Evolutionary conservation across 495 filamentous ascomycete genomes (phyloP).

Genomic region (Neurospora tetraspora): DNA sequence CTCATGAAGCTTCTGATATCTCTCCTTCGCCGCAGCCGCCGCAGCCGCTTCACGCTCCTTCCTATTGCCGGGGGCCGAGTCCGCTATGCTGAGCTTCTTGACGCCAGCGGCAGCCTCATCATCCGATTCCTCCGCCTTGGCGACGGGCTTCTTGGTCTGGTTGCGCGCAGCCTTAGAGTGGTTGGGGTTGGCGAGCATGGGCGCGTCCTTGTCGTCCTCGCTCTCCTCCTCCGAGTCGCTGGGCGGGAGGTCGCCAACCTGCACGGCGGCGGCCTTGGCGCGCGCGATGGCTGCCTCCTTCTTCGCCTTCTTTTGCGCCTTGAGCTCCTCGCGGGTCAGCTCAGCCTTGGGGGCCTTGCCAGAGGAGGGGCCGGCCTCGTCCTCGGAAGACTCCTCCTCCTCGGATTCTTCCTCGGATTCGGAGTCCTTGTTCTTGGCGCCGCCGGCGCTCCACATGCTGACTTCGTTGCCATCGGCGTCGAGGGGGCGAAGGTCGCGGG

Average conservation of each 20-base stretch:
- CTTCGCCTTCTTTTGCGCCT: constrained; percentile 77
- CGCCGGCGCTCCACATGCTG: constrained; percentile 57
- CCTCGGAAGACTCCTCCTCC: constrained; percentile 26
- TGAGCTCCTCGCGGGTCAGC: constrained; percentile 78
- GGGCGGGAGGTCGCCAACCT: constrained; percentile 75
- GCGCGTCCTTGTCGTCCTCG: constrained; percentile 42
- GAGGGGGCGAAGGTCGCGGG: constrained; percentile 73
- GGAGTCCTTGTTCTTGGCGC: constrained; percentile 21
- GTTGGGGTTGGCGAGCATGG: constrained; percentile 81
- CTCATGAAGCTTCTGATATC: constrained; percentile 87
- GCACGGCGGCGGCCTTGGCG: constrained; percentile 49
- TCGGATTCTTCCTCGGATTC: constrained; percentile 37
- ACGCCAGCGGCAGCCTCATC: constrained; percentile 39
- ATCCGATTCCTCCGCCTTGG: neutral
- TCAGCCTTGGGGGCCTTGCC: constrained; percentile 30
- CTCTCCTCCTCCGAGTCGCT: constrained; percentile 54
- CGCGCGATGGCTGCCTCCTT: constrained; percentile 81
- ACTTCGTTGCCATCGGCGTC: constrained; percentile 73
- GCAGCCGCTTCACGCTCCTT: constrained; percentile 84
- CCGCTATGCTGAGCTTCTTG: constrained; percentile 30
- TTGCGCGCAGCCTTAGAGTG: constrained; percentile 63
- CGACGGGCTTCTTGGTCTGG: constrained; percentile 32
- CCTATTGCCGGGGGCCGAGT: constrained; percentile 40
- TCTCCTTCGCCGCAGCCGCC: constrained; percentile 78
- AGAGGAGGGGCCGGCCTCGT: constrained; percentile 18